Evolutionary conservation across 139 green algal genomes (phyloP), one percentile per base, ranked within the genome.

Genomic region (Auxenochlorella pyrenoidosa): DNA sequence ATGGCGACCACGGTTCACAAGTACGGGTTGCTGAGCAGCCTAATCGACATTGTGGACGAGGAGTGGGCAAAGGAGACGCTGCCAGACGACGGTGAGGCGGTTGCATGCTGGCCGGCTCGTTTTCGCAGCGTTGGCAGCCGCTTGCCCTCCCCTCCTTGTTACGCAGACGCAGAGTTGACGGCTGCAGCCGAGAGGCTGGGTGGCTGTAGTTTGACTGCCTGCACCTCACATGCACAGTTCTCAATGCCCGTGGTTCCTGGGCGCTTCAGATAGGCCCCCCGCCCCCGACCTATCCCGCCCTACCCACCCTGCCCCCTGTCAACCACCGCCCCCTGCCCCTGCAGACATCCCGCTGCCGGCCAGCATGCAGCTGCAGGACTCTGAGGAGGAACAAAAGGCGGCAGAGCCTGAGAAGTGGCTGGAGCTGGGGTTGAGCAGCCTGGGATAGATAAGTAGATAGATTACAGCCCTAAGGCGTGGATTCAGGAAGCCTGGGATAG

Each of bases 311-410:
- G 76, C 16, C 32, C 30, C 28, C 75, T 8, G 1, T 2, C 16
- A 38, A 12, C 43, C n/a, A 4, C 44, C 43, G 24, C 43, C 30
- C 4, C 43, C 32, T 30, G 26, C 30, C 5, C 47, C 60, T n/a
- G 84, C 84, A 91, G 88, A 91, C 43, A 82, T 86, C 36, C 82
- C 83, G 24, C 71, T 91, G 65, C 88, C 88, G 12, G 79, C 44
- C 16, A 65, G 51, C 44, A 70, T 79, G 19, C 70, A 87, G 26
- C 54, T 86, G 24, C n/a, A 59, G 30, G 84, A 86, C 15, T 59
- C 83, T 15, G 76, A 82, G 36, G 85, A 89, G 43, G 54, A 85
- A 13, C 38, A 83, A 22, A 83, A 79, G 72, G 41, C 63, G 18
- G 47, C 70, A 21, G 66, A 84, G 73, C 65, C 85, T 2, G 77